Evolutionary conservation across 2,329 filamentous ascomycete species (phyloP).

Genomic region (Knufia fluminis): DNA sequence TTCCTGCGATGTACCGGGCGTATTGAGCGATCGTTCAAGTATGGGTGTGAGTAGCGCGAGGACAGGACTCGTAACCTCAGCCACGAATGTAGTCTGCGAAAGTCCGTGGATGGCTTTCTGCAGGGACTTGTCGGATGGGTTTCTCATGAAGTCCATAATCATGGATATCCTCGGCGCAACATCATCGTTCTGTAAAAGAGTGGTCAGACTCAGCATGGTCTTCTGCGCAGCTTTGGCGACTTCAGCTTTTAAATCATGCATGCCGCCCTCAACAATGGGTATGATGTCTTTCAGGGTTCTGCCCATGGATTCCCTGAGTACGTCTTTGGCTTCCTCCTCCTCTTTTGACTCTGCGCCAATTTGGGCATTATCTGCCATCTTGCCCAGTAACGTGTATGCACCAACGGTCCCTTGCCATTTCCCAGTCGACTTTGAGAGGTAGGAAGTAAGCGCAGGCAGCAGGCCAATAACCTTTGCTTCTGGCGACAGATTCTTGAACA

Average conservation of each 20-base stretch:
- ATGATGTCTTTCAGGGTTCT: constrained; percentile 78
- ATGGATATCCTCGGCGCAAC: constrained; percentile 86
- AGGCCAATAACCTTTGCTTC: constrained; percentile 79
- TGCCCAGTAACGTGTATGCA: constrained; percentile 73
- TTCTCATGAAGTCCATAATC: constrained; percentile 88
- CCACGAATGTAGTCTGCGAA: constrained; percentile 97
- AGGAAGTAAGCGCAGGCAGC: constrained; percentile 63
- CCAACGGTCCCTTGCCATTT: constrained; percentile 97
- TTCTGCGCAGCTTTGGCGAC: constrained; percentile 75
- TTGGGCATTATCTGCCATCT: constrained; percentile 91
- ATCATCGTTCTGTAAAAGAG: constrained; percentile 91
- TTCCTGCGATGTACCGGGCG: constrained; percentile 81
- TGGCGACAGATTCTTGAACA: constrained; percentile 68
- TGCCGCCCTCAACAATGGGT: constrained; percentile 79
- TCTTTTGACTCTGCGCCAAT: constrained; percentile 75
- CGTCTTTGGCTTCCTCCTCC: constrained; percentile 76
- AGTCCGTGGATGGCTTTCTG: constrained; percentile 96
- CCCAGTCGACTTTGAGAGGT: constrained; percentile 72
- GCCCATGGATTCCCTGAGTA: constrained; percentile 85
- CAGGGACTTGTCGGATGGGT: constrained; percentile 76
- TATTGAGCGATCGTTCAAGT: constrained; percentile 88
- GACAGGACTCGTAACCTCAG: constrained; percentile 88
- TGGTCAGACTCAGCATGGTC: constrained; percentile 85
- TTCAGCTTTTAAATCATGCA: constrained; percentile 93
- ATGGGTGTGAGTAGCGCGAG: constrained; percentile 89